A percentile compares a stretch with the other conserved stretches of the same genome.
Evolutionary conservation across 129 eudicot genomes (phyloP).

Genomic region (Lactuca saligna): DNA sequence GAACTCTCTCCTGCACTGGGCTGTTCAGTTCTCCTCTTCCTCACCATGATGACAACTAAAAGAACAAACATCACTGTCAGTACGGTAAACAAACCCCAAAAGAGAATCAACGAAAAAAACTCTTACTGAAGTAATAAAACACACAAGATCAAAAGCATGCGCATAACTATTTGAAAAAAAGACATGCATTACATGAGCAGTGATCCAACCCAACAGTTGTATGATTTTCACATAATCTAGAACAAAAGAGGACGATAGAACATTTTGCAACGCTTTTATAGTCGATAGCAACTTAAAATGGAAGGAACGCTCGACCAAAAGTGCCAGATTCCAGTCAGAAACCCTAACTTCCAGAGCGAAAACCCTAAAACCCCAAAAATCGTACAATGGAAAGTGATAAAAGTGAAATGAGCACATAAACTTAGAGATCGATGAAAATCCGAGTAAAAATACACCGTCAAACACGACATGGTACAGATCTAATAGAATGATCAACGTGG

Average conservation of each 20-base stretch:
- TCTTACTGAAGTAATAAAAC: background rate
- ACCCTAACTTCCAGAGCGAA: slow-evolving; percentile 3
- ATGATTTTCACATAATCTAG: background rate
- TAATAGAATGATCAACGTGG: slow-evolving; percentile 9
- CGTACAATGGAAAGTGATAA: slow-evolving; percentile 6
- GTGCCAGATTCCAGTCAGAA: background rate
- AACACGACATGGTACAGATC: slow-evolving; percentile 16
- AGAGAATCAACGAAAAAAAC: background rate
- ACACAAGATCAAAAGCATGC: background rate
- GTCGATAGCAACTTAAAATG: slow-evolving; percentile 15
- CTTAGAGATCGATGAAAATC: slow-evolving; percentile 18
- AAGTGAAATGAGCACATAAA: slow-evolving; percentile 5
- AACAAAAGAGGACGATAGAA: background rate
- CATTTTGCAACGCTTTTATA: slow-evolving; percentile 9
- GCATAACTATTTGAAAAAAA: background rate
- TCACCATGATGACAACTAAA: slow-evolving; percentile 61
- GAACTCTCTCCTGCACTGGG: slow-evolving; percentile 57
- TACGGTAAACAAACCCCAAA: background rate
- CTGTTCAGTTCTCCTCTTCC: slow-evolving; percentile 70
- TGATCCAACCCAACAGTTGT: background rate
- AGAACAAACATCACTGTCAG: slow-evolving; percentile 9
- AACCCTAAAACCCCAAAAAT: slow-evolving; percentile 24
- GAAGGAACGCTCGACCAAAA: background rate
- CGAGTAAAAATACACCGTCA: slow-evolving; percentile 15
- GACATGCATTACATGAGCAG: slow-evolving; percentile 17